Conservation (phyloP, 176 grass and related monocot species). For the Poa pratensis region DNA sequence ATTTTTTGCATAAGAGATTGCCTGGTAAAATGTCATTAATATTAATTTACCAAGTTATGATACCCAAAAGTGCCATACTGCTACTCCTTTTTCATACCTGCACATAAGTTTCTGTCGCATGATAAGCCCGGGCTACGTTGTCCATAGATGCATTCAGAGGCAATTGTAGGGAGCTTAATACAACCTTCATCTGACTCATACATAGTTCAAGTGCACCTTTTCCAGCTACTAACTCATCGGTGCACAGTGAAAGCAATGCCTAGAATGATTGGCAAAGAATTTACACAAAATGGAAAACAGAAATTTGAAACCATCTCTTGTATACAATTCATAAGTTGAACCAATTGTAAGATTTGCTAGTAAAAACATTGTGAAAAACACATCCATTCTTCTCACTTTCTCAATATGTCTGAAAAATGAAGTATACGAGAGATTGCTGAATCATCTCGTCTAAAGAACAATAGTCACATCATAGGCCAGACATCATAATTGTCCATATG, state of each 20-base stretch:
- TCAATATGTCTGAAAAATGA: constrained; percentile 15
- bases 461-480: constrained; percentile 1
- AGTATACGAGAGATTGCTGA: constrained; percentile 4
- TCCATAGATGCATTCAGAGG: constrained; percentile 91
- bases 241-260: constrained; percentile 96
- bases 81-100: constrained; percentile 67
- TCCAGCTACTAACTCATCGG: constrained; percentile 69
- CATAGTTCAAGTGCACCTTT: constrained; percentile 91
- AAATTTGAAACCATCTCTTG: constrained; percentile 3
- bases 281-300: constrained; percentile 29
- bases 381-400: constrained; percentile 25
- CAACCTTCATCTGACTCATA: constrained; percentile 85
- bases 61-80: constrained; percentile 34
- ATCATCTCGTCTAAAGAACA: constrained; percentile 18
- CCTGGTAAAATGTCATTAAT: constrained; percentile 57
- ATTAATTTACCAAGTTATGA: constrained; percentile 36
- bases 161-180: constrained; percentile 76
- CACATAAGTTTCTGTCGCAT: constrained; percentile 96
- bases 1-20: constrained; percentile 80
- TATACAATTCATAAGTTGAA: constrained; percentile 12
- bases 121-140: constrained; percentile 80
- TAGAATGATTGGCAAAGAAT: constrained; percentile 53
- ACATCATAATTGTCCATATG: not conserved
- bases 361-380: constrained; percentile 4
- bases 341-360: constrained; percentile 16